Evolutionary conservation across 345 rosid species (phyloP), one percentile per base, ranked within the genome.

Genomic region (Syzygium aqueum): DNA sequence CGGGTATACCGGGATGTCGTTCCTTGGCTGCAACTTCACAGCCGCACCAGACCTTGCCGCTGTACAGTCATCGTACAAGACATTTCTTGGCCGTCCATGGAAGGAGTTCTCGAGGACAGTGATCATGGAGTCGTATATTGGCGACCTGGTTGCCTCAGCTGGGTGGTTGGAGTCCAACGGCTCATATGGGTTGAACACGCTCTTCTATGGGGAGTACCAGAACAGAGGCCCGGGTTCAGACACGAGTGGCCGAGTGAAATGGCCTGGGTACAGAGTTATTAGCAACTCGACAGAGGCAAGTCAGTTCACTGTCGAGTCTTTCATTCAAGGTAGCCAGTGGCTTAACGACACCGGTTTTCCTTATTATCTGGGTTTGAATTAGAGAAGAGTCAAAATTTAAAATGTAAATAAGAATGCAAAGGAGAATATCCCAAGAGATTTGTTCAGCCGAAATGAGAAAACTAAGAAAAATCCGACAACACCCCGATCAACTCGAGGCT

Each of bases 141-240:
- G 12, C 19, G 33, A 54, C 23, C 59, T 87, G 49, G 85, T 89
- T 13, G n/a, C 85, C 27, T 84, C 87, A 2, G 15, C 15, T 30
- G 90, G 90, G 21, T 89, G 90, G 90, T 16, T 17, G 51, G 85
- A 22, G 37, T 77, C 61, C 51, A 9, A 11, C 0, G 53, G 84
- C 30, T 30, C n/a, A 5, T 5, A 15, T 50, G 52, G 85, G 51
- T 40, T 86, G 21, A 85, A 86, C 21, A 91, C 92, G 5, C 77
- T 92, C 14, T 91, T 88, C 67, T 92, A 90, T 53, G 94, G 90
- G 5, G 94, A 91, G 88, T 89, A 86, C 84, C 52, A 49, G 11
- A 92, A 92, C 11, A 49, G 23, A 51, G 94, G 94, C 14, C 85
- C 86, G 4, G 94, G 93, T 11, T 77, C 94, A 2, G 19, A 73